Base-by-base conservation (phyloP, 2,329 filamentous ascomycete species). In the Arthrocladium fulminans region DNA sequence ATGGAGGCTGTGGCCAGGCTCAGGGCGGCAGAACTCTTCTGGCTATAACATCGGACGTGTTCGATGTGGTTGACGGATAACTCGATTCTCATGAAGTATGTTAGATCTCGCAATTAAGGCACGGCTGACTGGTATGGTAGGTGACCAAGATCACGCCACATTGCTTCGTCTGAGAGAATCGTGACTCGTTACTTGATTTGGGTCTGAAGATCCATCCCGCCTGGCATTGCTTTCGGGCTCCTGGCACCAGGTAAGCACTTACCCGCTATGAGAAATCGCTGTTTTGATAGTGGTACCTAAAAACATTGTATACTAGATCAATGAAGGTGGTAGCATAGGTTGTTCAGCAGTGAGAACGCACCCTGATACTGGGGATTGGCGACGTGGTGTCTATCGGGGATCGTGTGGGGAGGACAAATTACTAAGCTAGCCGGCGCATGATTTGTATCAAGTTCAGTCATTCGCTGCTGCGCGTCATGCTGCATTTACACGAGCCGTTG, bases 41-140 rank as follows among this genome's bases (percentile, higher is more conserved):
- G 10, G 44, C 44, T 3, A 39, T 47, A 8, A 38, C 34, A 2
- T 38, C 44, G 3, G 17, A 25, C 22, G 24, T 24, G n/a, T 47
- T 47, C 32, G 44, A 47, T 4, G 44, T 47, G 41, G 29, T 34
- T 10, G 29, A 34, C 12, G 15, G n/a, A n/a, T 10, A 10, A 40
- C 9, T 22, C 19, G 22, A 15, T 7, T n/a, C n/a, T n/a, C n/a
- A n/a, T n/a, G n/a, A n/a, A n/a, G n/a, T n/a, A n/a, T n/a, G n/a
- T n/a, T n/a, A n/a, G n/a, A n/a, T n/a, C n/a, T n/a, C n/a, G n/a
- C n/a, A n/a, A n/a, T n/a, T 8, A 35, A 5, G 13, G 27, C 13
- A 13, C 27, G 5, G 32, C 32, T 35, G 32, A 35, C 32, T n/a
- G n/a, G 13, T 15, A 7, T 5, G 13, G 5, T n/a, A 35, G 32